Evolutionary conservation across 352 stramenopile species (phyloP).

Genomic region (Phytophthora boehmeriae): DNA sequence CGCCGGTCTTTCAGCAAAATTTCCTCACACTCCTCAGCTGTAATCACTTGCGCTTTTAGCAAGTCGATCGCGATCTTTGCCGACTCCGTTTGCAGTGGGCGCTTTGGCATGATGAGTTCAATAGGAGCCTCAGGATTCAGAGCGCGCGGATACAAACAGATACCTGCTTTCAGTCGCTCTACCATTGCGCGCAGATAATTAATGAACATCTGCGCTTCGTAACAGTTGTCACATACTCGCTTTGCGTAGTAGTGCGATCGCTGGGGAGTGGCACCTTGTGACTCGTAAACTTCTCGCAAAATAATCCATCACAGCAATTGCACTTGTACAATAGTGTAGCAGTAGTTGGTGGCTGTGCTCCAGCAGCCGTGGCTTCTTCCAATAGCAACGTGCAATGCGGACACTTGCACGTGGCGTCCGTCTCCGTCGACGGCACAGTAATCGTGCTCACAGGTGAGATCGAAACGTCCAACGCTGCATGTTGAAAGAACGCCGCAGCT

Average conservation of each 20-base stretch:
- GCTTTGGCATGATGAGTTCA: constrained; percentile 89
- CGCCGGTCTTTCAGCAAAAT: constrained; percentile 82
- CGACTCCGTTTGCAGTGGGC: constrained; percentile 76
- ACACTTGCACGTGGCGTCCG: constrained; percentile 72
- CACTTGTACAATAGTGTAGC: constrained; percentile 81
- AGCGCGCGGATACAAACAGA: constrained; percentile 87
- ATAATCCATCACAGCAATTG: constrained; percentile 79
- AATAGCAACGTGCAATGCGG: constrained; percentile 55
- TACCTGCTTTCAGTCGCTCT: constrained; percentile 83
- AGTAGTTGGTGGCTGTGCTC: constrained; percentile 26
- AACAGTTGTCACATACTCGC: constrained; percentile 86
- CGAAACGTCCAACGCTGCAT: constrained; percentile 47
- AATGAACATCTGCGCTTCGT: constrained; percentile 84
- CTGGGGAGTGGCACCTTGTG: constrained; percentile 84
- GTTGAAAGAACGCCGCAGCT: constrained; percentile 53
- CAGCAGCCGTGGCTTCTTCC: constrained; percentile 32
- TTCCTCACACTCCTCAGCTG: constrained; percentile 87
- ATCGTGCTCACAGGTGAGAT: constrained; percentile 60
- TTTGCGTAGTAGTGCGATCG: constrained; percentile 84
- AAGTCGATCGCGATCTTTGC: constrained; percentile 89
- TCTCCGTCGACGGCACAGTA: constrained; percentile 52
- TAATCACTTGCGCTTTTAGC: constrained; percentile 84
- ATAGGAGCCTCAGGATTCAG: constrained; percentile 85
- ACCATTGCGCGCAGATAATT: constrained; percentile 88
- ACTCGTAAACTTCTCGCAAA: constrained; percentile 83